Base-by-base conservation (phyloP, 2,329 filamentous ascomycete species). In the Diplocarpon mali region DNA sequence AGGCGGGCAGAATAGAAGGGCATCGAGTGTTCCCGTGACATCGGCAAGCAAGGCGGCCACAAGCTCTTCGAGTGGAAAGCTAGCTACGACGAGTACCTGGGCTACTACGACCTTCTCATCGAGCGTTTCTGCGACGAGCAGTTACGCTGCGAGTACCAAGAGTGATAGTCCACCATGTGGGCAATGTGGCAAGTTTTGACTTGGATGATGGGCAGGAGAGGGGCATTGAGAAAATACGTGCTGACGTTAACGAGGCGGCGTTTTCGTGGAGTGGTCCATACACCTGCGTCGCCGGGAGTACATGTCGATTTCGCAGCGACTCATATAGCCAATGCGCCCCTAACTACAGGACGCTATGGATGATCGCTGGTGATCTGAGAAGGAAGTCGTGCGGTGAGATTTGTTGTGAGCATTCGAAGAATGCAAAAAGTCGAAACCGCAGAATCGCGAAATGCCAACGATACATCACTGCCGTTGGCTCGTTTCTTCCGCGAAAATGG, bases 21-120 rank as follows among this genome's bases (percentile, higher is more conserved):
- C 16, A n/a, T 12, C 2, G 3, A 24, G 7, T 3, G 20, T 24
- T 24, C 20, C 7, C 4, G 17, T 35, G 10, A 36, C 7, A 11
- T 38, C 42, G 11, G 35, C 36, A 7, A 40, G 4, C 7, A 44
- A 35, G 37, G 9, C 30, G 13, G 12, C 36, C 6, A 34, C 28
- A 11, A 29, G 30, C 5, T 28, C 29, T 29, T 32, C 30, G 30
- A 14, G n/a, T 32, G 9, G n/a, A 5, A 14, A 9, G n/a, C 30
- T 14, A 12, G 3, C 10, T 32, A 3, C 9, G 4, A 10, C 30
- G 30, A 32, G 30, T 32, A 35, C 30, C 14, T 27, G 34, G 20
- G 30, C 40, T n/a, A 44, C 42, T 10, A 44, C 16, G 11, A 44
- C 35, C n/a, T 38, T 29, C 11, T 35, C 27, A 7, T 12, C 41